Conservation (phyloP, 2,329 filamentous ascomycete genomes). For the Xylaria sp. region DNA sequence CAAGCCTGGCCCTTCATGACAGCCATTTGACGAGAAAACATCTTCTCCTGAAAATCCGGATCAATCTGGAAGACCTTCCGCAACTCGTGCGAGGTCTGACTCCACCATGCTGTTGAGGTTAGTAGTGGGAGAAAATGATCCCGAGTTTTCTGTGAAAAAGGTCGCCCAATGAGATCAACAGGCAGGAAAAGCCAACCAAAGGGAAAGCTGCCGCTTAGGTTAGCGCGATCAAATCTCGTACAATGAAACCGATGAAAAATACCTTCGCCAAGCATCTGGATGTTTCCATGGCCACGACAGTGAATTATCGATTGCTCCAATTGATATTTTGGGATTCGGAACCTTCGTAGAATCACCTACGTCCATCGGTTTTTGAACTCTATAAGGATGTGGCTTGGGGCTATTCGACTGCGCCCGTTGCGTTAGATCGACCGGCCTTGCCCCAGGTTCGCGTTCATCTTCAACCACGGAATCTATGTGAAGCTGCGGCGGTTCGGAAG, state of each 20-base stretch:
- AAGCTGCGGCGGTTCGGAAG: constrained; percentile 77
- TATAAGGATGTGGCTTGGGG: constrained; percentile 69
- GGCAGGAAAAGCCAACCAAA: constrained; percentile 99
- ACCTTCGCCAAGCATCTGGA: constrained; percentile 81
- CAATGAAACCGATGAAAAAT: constrained; percentile 18
- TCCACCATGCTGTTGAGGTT: constrained; percentile 97
- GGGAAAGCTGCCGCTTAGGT: constrained; percentile 74
- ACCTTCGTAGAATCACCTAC: constrained; percentile 61
- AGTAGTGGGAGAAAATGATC: constrained; percentile 95
- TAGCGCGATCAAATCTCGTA: constrained; percentile 28
- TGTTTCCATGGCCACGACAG: constrained; percentile 99
- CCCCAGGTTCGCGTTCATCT: constrained; percentile 56
- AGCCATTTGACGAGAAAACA: constrained; percentile 98
- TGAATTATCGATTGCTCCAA: constrained; percentile 97
- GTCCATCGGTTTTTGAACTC: constrained; percentile 82
- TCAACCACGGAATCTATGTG: constrained; percentile 60
- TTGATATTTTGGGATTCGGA: constrained; percentile 65
- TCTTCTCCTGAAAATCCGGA: constrained; percentile 95
- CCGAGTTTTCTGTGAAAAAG: constrained; percentile 91
- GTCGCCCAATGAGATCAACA: constrained; percentile 92
- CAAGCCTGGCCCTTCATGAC: constrained; percentile 99
- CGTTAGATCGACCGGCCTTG: constrained; percentile 64
- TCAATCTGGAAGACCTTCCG: constrained; percentile 90
- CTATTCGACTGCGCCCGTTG: constrained; percentile 48
- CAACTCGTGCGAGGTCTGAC: constrained; percentile 85